Percentiles rank a stretch among this genome's conserved stretches.
phyloP scores from a whole-genome alignment of 139 green algal species.

The Mesostigma viride region DNA sequence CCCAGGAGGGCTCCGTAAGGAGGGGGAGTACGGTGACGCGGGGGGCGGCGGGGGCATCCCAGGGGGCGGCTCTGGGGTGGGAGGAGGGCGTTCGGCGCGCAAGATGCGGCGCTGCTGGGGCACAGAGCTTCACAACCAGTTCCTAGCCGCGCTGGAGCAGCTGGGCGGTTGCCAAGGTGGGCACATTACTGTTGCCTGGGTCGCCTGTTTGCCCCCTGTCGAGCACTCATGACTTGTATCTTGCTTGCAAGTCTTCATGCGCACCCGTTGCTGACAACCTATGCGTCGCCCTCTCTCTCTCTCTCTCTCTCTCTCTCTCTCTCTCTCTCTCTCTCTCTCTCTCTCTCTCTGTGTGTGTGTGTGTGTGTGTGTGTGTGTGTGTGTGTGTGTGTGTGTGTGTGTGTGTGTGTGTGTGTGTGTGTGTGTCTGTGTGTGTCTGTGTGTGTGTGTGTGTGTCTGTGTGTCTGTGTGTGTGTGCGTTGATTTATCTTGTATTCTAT shows the following conservation, averaged over 20 bases:
- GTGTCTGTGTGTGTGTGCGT: not conserved
- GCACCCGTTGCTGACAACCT: not conserved
- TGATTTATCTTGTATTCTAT: slow-evolving; percentile 2
- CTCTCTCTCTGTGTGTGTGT: not conserved
- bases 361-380: not conserved
- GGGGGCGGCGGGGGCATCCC: too few species aligned
- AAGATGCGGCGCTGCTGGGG: slow-evolving; percentile 26
- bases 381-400: not conserved
- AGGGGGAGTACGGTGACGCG: too few species aligned
- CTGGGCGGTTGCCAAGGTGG: slow-evolving; percentile 21
- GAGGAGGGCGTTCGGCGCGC: not conserved
- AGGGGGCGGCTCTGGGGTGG: too few species aligned
- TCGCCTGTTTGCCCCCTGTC: not conserved
- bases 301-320: not conserved
- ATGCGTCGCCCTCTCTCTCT: not conserved
- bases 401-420: not conserved
- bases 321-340: not conserved
- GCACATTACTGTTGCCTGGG: not conserved
- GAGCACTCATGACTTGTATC: not conserved
- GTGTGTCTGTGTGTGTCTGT: not conserved
- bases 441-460: not conserved
- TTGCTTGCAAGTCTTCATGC: not conserved
- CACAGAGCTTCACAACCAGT: slow-evolving; percentile 23
- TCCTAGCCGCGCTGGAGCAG: slow-evolving; percentile 16
- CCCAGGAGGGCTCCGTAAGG: too few species aligned